Percentiles rank a stretch among this genome's conserved stretches.
Evolutionary conservation across 2,329 filamentous ascomycete species (phyloP).

Genomic region (Hypomyces rosellus): DNA sequence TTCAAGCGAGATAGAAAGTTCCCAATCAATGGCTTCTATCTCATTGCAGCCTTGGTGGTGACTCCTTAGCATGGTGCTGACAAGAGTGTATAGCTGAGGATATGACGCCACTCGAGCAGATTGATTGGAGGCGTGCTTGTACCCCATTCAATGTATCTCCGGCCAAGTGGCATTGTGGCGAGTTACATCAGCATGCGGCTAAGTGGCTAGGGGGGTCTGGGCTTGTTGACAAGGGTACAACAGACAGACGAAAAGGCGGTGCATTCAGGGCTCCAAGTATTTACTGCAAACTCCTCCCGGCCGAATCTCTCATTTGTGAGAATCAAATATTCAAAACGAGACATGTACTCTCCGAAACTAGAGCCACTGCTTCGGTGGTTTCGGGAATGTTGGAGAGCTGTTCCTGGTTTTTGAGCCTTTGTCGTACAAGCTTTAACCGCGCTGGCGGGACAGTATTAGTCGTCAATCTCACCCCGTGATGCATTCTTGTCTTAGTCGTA

Average conservation of each 20-base stretch:
- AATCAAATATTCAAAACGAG: no score
- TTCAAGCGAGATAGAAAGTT: no score
- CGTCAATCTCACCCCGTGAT: background rate
- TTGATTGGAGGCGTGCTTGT: background rate
- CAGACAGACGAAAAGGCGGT: background rate
- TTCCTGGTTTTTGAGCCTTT: background rate
- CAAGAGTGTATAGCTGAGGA: background rate
- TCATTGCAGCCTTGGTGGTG: no score
- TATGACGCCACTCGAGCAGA: no score
- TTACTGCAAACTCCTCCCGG: no score
- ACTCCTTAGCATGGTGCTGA: background rate
- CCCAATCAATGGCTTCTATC: no score
- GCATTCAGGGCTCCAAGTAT: background rate
- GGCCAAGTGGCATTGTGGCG: no score
- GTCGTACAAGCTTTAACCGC: slow-evolving; percentile 1
- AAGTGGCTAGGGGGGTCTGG: background rate
- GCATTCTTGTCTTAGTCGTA: background rate
- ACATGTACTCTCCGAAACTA: background rate
- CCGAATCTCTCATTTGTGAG: no score
- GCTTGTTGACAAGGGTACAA: background rate
- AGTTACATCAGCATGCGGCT: no score
- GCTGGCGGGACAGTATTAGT: slow-evolving; percentile 5
- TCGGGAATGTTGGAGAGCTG: no score
- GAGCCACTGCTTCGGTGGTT: background rate
- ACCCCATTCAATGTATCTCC: background rate